phyloP scores from a whole-genome alignment of 1,139 yeast species.

The Saccharomycopsis phalli region DNA sequence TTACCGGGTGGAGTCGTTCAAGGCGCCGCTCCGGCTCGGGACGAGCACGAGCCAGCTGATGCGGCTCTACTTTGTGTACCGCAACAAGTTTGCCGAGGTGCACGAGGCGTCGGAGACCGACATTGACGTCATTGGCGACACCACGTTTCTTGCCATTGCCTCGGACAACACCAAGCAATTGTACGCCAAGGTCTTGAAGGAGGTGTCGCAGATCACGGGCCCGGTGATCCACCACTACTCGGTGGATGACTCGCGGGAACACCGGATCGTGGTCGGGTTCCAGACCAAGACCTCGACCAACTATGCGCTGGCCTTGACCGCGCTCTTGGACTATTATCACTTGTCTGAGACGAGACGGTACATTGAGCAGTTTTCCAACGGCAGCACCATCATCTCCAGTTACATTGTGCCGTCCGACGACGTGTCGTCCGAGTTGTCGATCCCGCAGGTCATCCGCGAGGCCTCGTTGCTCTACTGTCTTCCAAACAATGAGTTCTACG shows the following conservation, averaged over 20 bases:
- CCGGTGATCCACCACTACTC: constrained; percentile 89
- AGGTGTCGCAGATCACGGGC: constrained; percentile 72
- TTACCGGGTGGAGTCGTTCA: constrained; percentile 78
- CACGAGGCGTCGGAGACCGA: constrained; percentile 32
- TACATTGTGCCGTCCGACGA: constrained; percentile 56
- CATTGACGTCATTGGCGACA: constrained; percentile 65
- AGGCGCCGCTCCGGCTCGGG: constrained; percentile 50
- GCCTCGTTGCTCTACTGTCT: constrained; percentile 87
- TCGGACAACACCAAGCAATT: constrained; percentile 70
- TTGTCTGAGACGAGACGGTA: constrained; percentile 81
- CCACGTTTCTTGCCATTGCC: constrained; percentile 70
- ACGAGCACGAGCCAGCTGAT: constrained; percentile 40
- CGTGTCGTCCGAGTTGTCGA: constrained; percentile 52
- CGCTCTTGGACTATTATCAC: constrained; percentile 84
- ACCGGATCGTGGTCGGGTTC: constrained; percentile 83
- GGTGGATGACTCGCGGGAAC: constrained; percentile 67
- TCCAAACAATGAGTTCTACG: constrained; percentile 78
- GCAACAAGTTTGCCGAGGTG: constrained; percentile 48
- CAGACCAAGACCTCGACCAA: constrained; percentile 79
- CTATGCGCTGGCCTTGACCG: constrained; percentile 80
- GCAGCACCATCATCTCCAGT: constrained; percentile 77
- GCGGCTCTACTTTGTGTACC: constrained; percentile 80
- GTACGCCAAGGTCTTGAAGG: constrained; percentile 63
- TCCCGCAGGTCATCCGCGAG: constrained; percentile 88
- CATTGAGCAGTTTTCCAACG: constrained; percentile 89